Base-by-base conservation (phyloP, 2,329 filamentous ascomycete genomes). In the Cercospora citrullina region DNA sequence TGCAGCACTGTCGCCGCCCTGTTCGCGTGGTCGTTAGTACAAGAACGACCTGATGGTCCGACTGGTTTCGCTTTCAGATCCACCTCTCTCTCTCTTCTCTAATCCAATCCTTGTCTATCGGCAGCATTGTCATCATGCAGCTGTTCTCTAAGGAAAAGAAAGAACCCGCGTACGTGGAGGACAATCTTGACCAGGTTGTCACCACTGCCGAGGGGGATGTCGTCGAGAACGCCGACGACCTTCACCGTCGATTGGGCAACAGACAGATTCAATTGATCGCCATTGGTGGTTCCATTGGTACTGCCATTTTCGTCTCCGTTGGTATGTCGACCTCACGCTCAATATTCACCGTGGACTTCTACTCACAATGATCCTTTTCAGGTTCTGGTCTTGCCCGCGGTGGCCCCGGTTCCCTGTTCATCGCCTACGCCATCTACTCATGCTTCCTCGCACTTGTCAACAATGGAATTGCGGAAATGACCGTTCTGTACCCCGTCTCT, bases 381-480 rank as follows among this genome's bases (percentile, higher is more conserved):
- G 61, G 61, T 67, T 79, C 80, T 70, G 87, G 86, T 68, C 79
- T 86, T 42, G 78, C 78, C 65, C 79, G 78, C 39, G 84, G 81
- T 53, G 84, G 84, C 30, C 67, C 71, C 18, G 71, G 63, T 18
- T 69, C 65, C 30, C 63, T 72, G 59, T 71, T 72, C 67, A 62
- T 72, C 64, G 71, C 69, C 16, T 72, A 69, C 36, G 66, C 59
- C 16, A 64, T 71, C 60, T 71, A 89, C 76, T 81, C 81, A 42
- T 76, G 80, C 72, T 74, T 89, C 63, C 81, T 90, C 66, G 87
- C 81, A 28, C 79, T 88, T 23, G 85, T 90, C 74, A 90, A 89
- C 81, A 89, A 89, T 74, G 85, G 83, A 67, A 82, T 89, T 69
- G 87, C 88, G 21, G 88, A 90, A 76, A 90, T 90, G 88, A 72